These are phyloP conservation scores for Polyporus arcularius DNA, from an alignment of 768 basidiomycete species.

Conservation along the genomic window DNA sequence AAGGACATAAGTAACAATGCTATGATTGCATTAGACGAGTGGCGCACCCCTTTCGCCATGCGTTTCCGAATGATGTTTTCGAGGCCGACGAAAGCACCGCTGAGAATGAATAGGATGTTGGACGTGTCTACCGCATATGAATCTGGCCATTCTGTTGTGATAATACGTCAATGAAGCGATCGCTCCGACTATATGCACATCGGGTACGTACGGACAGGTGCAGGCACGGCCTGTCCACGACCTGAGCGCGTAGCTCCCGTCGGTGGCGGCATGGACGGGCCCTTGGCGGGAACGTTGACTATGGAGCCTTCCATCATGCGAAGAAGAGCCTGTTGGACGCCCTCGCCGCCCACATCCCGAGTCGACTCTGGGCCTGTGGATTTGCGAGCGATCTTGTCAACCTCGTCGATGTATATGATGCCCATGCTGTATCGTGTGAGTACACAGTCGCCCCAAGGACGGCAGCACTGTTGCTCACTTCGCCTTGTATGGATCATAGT, in stretches of 20 bases:
- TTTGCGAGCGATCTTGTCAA: slow-evolving; percentile 88
- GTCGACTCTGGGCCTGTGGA: slow-evolving; percentile 61
- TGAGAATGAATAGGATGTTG: slow-evolving; percentile 92
- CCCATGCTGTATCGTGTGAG: slow-evolving; percentile 58
- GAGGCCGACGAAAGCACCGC: slow-evolving; percentile 93
- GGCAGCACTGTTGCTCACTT: slow-evolving; percentile 47
- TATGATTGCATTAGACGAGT: neutral
- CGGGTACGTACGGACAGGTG: slow-evolving; percentile 21
- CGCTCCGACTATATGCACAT: neutral
- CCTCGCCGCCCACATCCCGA: slow-evolving; percentile 92
- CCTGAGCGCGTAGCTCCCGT: slow-evolving; percentile 48
- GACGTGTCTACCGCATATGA: slow-evolving; percentile 80
- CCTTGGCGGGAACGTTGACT: slow-evolving; percentile 80
- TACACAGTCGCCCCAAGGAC: neutral
- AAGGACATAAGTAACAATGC: too few relatives aligned
- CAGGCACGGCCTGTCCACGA: slow-evolving; percentile 39
- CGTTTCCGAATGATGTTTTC: slow-evolving; percentile 80
- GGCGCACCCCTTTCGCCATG: slow-evolving; percentile 79
- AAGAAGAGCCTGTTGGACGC: slow-evolving; percentile 90
- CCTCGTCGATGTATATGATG: slow-evolving; percentile 95
- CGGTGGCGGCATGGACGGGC: slow-evolving; percentile 48
- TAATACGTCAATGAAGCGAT: neutral
- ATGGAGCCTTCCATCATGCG: slow-evolving; percentile 94
- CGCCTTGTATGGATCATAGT: slow-evolving; percentile 84
- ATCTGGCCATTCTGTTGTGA: slow-evolving; percentile 56